Base-by-base conservation (phyloP, 352 stramenopile species). In the Pseudoperonospora humuli region DNA sequence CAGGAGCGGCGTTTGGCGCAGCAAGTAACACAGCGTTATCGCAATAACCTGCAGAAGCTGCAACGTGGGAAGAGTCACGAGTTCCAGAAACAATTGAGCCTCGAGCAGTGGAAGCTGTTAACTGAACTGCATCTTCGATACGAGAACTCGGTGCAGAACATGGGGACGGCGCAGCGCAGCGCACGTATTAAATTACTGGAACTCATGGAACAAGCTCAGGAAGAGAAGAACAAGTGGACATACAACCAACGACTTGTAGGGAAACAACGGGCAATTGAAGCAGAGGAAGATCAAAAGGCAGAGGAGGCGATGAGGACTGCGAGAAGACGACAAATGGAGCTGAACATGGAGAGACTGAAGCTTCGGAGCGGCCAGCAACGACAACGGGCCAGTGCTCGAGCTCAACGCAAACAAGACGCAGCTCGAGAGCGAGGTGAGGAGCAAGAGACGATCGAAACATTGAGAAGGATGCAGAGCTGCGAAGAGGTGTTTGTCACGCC, bases 11-110 rank as follows among this genome's bases (percentile, higher is more conserved):
- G 61, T 27, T 43, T 81, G 1, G 67, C 77, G 32, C 74, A 84
- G 52, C 54, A 82, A 23, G 71, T 89, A 50, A 89, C 77, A 23
- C 58, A 70, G 46, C 70, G 75, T 4, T 89, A 89, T 48, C 74
- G 73, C 28, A 60, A 78, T 8, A 86, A 87, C 47, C 45, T 87
- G 37, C 59, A 58, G 2, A 52, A 54, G 15, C 46, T 90, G 45
- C 77, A 77, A 40, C 28, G 48, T 15, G 33, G 49, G 10, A 72
- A 75, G 41, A 55, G 63, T 15, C 45, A 50, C 10, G 27, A 40
- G n/a, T 45, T 44, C 3, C 59, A 70, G 10, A 56, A 45, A 1
- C 42, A 66, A 15, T 50, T 71, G 11, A 54, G 24, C 19, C n/a
- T 35, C 2, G 42, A 70, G 14, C 70, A 79, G 18, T 54, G 69